Evolutionary conservation across 2,329 filamentous ascomycete genomes (phyloP).

Genomic region (Alternaria infectoria): DNA sequence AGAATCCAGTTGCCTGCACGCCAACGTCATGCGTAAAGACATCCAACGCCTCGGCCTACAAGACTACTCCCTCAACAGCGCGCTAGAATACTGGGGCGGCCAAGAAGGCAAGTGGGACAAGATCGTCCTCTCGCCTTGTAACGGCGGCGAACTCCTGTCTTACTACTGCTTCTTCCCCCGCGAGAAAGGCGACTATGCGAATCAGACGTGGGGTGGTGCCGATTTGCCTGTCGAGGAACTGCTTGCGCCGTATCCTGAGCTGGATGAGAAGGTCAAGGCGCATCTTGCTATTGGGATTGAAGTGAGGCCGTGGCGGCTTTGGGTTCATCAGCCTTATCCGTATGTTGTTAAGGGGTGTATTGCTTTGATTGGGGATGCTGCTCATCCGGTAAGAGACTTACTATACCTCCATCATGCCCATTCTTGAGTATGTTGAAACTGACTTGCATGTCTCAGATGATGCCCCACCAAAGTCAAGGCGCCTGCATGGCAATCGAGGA

Average conservation of each 20-base stretch:
- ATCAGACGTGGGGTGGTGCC: conserved; percentile 63
- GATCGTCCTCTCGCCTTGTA: conserved; percentile 74
- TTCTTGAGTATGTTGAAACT: background rate
- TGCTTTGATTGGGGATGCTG: conserved; percentile 70
- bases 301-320: conserved; percentile 70
- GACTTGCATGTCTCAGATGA: conserved; percentile 55
- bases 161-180: conserved; percentile 75
- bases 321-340: conserved; percentile 68
- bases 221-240: conserved; percentile 65
- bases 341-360: conserved; percentile 60
- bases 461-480: conserved; percentile 73
- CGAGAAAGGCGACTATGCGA: conserved; percentile 65
- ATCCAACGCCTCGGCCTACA: conserved; percentile 65
- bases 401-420: background rate
- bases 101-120: conserved; percentile 69
- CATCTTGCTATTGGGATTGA: conserved; percentile 68
- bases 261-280: conserved; percentile 63
- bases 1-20: conserved; percentile 67
- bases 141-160: conserved; percentile 67
- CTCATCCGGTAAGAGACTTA: conserved; percentile 60
- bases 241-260: conserved; percentile 64
- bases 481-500: conserved; percentile 74
- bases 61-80: conserved; percentile 66
- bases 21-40: conserved; percentile 68
- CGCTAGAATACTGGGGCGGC: conserved; percentile 75